Evolutionary conservation across 805 yeast genomes (phyloP).

Genomic region (Isabelozyma gotoi): DNA sequence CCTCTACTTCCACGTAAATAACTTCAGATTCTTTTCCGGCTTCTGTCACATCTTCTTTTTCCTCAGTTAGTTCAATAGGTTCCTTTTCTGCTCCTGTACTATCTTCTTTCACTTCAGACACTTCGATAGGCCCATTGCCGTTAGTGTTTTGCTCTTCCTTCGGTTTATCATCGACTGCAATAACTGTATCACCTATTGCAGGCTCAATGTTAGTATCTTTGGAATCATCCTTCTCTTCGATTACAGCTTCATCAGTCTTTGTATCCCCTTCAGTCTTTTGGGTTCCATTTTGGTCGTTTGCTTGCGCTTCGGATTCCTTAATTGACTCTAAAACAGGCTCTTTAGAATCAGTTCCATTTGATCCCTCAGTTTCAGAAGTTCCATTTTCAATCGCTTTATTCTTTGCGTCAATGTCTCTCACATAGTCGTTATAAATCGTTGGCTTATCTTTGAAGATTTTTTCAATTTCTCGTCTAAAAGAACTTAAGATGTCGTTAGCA

Average conservation of each 20-base stretch:
- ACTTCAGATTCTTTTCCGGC: background rate
- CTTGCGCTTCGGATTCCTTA: background rate
- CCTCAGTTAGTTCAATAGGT: no score
- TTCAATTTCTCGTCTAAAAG: slow-evolving; percentile 30
- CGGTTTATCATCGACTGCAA: no score
- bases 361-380: background rate
- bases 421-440: slow-evolving; percentile 27
- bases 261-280: no score
- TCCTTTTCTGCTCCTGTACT: background rate
- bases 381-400: background rate
- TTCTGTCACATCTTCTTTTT: background rate
- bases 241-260: no score
- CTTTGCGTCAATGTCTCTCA: slow-evolving; percentile 7
- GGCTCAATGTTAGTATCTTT: no score
- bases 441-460: slow-evolving; percentile 28
- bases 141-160: background rate
- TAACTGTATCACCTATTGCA: no score
- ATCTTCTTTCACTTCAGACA: background rate
- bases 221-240: no score
- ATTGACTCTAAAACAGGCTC: background rate
- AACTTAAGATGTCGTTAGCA: slow-evolving; percentile 32
- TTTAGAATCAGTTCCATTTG: background rate
- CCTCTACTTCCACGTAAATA: background rate
- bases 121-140: background rate
- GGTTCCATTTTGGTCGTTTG: no score